Conservation (phyloP, 139 green algal species). For the Chlamydomonas sphaeroides region DNA sequence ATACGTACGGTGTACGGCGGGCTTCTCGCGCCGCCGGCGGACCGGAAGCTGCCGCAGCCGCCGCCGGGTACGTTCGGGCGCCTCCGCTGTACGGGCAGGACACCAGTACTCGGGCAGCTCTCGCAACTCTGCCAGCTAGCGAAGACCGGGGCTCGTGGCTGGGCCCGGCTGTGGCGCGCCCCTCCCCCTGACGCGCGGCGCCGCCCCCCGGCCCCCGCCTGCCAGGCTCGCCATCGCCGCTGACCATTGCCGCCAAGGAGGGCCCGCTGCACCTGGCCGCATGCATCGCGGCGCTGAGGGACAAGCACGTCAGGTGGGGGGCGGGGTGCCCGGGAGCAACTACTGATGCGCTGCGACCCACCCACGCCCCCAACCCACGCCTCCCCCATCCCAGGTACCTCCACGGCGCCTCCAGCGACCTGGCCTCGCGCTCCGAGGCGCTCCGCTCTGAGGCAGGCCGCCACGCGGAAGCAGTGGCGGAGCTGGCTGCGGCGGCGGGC, state of each 20-base stretch:
- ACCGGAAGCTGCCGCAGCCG: slow-evolving; percentile 10
- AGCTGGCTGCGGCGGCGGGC: background rate
- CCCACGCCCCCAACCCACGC: too few relatives aligned
- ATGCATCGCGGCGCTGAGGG: slow-evolving; percentile 9
- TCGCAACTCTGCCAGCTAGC: too few relatives aligned
- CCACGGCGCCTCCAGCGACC: background rate
- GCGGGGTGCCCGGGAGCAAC: too few relatives aligned
- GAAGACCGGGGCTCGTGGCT: too few relatives aligned
- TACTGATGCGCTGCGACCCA: too few relatives aligned
- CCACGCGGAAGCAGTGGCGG: background rate
- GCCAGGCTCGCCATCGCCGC: slow-evolving; percentile 15
- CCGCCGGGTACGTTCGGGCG: background rate
- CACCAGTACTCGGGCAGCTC: too few relatives aligned
- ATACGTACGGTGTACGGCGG: slow-evolving; percentile 18
- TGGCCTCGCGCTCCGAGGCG: background rate
- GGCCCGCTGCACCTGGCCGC: slow-evolving; percentile 23
- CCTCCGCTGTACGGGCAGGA: too few relatives aligned
- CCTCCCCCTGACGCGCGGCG: too few relatives aligned
- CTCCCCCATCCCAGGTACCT: too few relatives aligned
- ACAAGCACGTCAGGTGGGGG: background rate
- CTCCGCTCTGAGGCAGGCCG: background rate
- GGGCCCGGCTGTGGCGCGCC: too few relatives aligned
- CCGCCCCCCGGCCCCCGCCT: too few relatives aligned
- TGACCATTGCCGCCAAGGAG: slow-evolving; percentile 6
- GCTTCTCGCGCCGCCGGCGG: slow-evolving; percentile 4